These are phyloP conservation scores for Striga hermonthica DNA, from an alignment of 305 asterid genomes.

Conservation along the genomic window DNA sequence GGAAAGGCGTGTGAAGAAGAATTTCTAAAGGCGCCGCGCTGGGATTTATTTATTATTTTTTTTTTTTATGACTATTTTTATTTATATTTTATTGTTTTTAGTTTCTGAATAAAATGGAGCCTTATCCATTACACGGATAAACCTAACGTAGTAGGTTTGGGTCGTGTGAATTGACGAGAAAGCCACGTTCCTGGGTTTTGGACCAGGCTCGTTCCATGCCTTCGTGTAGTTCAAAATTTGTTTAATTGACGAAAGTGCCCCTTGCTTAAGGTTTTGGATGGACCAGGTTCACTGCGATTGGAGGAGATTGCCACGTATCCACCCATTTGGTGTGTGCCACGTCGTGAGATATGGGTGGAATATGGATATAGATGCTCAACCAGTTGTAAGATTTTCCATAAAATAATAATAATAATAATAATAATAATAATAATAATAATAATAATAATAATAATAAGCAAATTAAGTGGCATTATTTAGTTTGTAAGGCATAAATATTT, in stretches of 20 bases:
- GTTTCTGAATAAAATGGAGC: conserved; percentile 1
- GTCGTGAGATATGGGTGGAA: background rate
- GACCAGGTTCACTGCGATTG: conserved; percentile 27
- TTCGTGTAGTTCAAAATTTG: background rate
- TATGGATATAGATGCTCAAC: background rate
- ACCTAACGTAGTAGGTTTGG: conserved; percentile 34
- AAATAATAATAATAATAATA: too few species aligned
- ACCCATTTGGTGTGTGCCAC: conserved; percentile 25
- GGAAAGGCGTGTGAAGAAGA: conserved; percentile 61
- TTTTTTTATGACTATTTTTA: background rate
- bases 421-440: background rate
- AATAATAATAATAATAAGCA: background rate
- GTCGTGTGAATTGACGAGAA: conserved; percentile 27
- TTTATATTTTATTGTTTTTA: background rate
- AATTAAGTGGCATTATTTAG: too few species aligned
- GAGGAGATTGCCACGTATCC: background rate
- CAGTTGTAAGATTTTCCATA: too few species aligned
- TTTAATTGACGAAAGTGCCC: conserved; percentile 35
- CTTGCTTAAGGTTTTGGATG: conserved; percentile 26
- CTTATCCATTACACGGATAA: conserved; percentile 49
- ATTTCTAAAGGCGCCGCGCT: conserved; percentile 51
- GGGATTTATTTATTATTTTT: conserved; percentile 22
- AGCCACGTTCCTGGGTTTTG: conserved; percentile 32
- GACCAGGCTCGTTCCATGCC: conserved; percentile 28
- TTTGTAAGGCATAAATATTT: too few species aligned